phyloP scores from a whole-genome alignment of 352 stramenopile genomes.

The Elongisporangium undulatum region DNA sequence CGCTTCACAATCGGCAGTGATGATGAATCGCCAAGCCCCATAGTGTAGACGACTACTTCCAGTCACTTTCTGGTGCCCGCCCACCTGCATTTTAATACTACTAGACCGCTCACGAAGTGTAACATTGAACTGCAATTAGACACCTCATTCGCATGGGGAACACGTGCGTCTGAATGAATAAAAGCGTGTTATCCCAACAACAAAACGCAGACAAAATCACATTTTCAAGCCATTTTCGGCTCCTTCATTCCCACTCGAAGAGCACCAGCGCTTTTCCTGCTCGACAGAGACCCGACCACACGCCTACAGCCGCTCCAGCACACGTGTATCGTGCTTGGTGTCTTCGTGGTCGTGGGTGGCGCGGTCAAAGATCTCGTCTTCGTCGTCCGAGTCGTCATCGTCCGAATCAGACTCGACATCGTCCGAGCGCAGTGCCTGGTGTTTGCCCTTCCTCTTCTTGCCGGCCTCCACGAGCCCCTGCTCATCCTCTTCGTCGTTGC shows the following conservation, averaged over 20 bases:
- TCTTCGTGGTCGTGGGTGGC: conserved; percentile 26
- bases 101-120: background rate
- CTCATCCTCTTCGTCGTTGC: conserved; percentile 48
- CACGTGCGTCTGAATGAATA: background rate
- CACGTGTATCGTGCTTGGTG: conserved; percentile 46
- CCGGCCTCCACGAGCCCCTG: conserved; percentile 54
- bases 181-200: background rate
- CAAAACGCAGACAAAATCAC: background rate
- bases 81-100: no score
- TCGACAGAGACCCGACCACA: background rate
- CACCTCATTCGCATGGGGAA: background rate
- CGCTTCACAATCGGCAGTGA: background rate
- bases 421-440: conserved; percentile 27
- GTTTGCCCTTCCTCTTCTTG: conserved; percentile 29
- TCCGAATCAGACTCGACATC: conserved; percentile 28
- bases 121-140: background rate
- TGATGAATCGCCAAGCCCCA: background rate
- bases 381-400: conserved; percentile 23
- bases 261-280: conserved; percentile 2
- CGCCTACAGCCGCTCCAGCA: conserved; percentile 54
- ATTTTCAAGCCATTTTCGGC: background rate
- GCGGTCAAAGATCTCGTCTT: conserved; percentile 71
- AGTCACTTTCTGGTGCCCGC: no score
- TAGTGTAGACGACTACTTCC: background rate
- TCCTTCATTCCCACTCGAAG: background rate